Evolutionary conservation across 1,284 basidiomycete genomes (phyloP), one percentile per base, ranked within the genome.

Genomic region (Leccinum holopus): DNA sequence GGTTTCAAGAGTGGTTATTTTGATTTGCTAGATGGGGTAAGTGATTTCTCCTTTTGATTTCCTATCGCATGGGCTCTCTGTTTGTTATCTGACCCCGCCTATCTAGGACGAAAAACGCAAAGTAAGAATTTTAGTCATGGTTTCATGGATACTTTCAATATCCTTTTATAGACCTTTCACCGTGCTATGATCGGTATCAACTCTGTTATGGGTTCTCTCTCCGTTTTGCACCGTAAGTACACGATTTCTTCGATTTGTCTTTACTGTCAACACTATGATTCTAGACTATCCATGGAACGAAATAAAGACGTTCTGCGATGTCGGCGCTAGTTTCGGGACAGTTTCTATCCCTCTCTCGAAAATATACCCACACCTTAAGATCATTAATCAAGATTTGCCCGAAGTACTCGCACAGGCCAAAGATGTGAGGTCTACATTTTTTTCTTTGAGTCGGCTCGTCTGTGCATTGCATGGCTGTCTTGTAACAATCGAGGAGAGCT

Each of bases 261-360:
- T 30, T 11, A 16, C 1, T 3, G 2, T 18, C 25, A 52, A 55
- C n/a, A 7, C 5, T 14, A 25, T 49, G 14, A 7, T 44, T 41
- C 30, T 21, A 72, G 70, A 73, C 21, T 82, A 80, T 67, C 80
- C 82, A 11, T 85, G 82, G 83, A 63, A 68, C 16, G 67, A 70
- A 10, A 69, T 81, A 2, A 72, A 79, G 1, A 76, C 74, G 0
- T 66, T 86, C 9, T 81, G 80, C 39, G 84, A 86, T 67, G 73
- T 86, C 10, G 83, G 81, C 2, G 76, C 81, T 0, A 79, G 83
- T 2, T 69, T 78, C 30, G 84, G 84, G 0, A 68, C 75, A 16
- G 70, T 81, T 21, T 73, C 79, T 3, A 71, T 84, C 14, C 73
- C 76, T 16, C 73, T 86, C 7, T 69, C 76, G 8, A 56, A 30